Conservation (phyloP, 345 rosid species). For the Eucalyptus victrix region DNA sequence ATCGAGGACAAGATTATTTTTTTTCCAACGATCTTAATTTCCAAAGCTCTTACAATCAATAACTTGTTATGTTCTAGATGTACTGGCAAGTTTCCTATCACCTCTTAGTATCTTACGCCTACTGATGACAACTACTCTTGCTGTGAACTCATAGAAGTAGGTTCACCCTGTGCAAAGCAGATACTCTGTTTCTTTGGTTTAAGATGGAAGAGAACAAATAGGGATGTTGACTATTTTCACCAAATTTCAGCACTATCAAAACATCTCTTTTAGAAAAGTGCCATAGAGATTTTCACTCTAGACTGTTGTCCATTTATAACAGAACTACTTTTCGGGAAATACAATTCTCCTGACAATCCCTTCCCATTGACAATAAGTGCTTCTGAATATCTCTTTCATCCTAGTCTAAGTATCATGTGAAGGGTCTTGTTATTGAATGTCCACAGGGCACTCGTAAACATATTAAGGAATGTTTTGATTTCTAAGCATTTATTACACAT, state of each 20-base stretch:
- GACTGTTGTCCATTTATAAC: neutral
- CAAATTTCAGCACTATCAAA: neutral
- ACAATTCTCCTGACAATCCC: neutral
- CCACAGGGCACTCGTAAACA: neutral
- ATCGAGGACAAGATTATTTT: neutral
- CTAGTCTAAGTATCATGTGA: neutral
- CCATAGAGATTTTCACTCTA: neutral
- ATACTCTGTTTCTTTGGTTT: neutral
- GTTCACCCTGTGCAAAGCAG: neutral
- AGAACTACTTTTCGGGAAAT: neutral
- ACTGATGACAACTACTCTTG: neutral
- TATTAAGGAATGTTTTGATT: neutral
- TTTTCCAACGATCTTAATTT: neutral
- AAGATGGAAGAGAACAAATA: neutral
- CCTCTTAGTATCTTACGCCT: neutral
- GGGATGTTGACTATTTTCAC: neutral
- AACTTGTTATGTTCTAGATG: neutral
- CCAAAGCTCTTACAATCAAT: neutral
- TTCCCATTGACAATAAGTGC: neutral
- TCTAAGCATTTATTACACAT: neutral
- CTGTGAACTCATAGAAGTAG: neutral
- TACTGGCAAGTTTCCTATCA: neutral
- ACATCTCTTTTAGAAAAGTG: neutral
- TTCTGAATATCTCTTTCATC: neutral
- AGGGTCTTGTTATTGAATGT: neutral